Conservation (phyloP, 2,329 filamentous ascomycete species). For the Helicocarpus griseus region DNA sequence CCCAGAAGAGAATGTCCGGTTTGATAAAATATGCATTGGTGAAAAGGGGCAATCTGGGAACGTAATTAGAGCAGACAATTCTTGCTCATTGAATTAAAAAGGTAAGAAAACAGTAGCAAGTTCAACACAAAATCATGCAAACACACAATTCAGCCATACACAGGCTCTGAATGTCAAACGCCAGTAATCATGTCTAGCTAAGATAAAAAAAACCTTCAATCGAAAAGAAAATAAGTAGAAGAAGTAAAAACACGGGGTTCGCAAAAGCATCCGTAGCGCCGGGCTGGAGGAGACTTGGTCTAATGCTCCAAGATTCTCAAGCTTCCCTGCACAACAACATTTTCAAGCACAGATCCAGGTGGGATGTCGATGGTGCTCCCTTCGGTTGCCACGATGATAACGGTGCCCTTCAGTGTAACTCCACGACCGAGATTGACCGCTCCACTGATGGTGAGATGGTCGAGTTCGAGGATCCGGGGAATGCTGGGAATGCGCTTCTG, state of each 20-base stretch:
- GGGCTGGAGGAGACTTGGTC: constrained; percentile 1
- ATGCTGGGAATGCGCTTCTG: constrained; percentile 43
- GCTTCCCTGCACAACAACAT: constrained; percentile 97
- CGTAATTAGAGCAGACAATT: neutral
- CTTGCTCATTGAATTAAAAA: neutral
- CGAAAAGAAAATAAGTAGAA: neutral
- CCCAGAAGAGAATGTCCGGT: too few species aligned
- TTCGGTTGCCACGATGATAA: constrained; percentile 97
- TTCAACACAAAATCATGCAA: neutral
- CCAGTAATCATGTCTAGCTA: neutral
- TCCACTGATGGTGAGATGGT: constrained; percentile 91
- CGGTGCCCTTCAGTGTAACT: constrained; percentile 90
- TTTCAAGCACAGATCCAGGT: constrained; percentile 92
- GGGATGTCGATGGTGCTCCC: constrained; percentile 97
- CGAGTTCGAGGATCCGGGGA: constrained; percentile 41
- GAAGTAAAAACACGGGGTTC: neutral
- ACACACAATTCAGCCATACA: neutral
- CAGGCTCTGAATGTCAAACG: neutral
- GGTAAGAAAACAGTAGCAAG: neutral
- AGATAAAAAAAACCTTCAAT: neutral
- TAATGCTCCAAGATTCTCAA: constrained; percentile 65
- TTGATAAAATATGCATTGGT: too few species aligned
- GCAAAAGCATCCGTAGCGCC: neutral
- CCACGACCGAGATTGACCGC: constrained; percentile 93
- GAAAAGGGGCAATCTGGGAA: neutral